Evolutionary conservation across 2,329 filamentous ascomycete species (phyloP).

Genomic region (Thelonectria rubi): DNA sequence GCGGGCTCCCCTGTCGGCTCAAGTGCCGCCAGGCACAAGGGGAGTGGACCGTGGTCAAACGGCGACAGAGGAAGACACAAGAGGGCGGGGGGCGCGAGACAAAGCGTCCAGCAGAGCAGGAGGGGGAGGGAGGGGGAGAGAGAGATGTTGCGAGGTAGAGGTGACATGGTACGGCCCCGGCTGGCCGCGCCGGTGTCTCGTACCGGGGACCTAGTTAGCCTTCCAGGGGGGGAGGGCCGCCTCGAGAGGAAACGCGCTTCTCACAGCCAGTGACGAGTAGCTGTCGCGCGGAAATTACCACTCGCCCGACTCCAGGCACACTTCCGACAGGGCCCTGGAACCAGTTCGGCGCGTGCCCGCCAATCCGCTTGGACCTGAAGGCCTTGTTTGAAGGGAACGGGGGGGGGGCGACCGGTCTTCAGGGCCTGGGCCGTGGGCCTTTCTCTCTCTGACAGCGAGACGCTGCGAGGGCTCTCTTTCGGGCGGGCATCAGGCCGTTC

Average conservation of each 20-base stretch:
- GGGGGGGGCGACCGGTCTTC: background rate
- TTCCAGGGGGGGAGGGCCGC: too few relatives aligned
- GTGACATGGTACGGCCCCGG: slow-evolving; percentile 24
- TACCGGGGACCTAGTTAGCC: slow-evolving; percentile 35
- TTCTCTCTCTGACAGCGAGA: background rate
- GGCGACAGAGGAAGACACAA: slow-evolving; percentile 7
- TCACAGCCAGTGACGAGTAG: slow-evolving; percentile 15
- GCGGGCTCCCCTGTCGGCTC: background rate
- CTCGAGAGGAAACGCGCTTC: slow-evolving; percentile 1
- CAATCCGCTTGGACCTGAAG: slow-evolving; percentile 9
- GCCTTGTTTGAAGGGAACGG: slow-evolving; percentile 4
- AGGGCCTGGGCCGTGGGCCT: slow-evolving; percentile 9
- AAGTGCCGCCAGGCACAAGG: slow-evolving; percentile 25
- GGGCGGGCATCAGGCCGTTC: slow-evolving; percentile 15
- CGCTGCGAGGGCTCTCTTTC: background rate
- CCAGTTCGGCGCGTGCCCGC: slow-evolving; percentile 10
- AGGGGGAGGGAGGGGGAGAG: slow-evolving; percentile 28
- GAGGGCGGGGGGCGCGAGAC: background rate
- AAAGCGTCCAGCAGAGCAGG: background rate
- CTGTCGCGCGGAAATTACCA: slow-evolving; percentile 29
- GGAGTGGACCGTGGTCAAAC: slow-evolving; percentile 20
- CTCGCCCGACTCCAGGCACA: slow-evolving; percentile 25
- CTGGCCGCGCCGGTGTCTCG: slow-evolving; percentile 26
- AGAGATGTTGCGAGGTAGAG: slow-evolving; percentile 29
- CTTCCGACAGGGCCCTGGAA: slow-evolving; percentile 18